phyloP scores from a whole-genome alignment of 805 yeast species.

The Wickerhamomyces chaumierensis region DNA sequence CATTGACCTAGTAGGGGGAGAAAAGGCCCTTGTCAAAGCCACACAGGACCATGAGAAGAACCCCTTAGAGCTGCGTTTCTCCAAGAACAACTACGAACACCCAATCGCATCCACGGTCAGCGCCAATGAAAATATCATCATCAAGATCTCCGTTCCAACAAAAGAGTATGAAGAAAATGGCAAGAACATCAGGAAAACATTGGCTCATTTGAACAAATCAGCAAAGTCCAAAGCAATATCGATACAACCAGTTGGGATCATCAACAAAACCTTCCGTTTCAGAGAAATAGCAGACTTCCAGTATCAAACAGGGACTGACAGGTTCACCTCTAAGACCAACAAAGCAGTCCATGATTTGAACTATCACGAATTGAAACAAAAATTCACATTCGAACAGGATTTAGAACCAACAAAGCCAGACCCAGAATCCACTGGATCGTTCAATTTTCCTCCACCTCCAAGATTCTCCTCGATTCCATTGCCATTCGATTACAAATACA shows the following conservation, averaged over 20 bases:
- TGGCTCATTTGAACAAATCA: constrained; percentile 19
- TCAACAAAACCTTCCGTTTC: constrained; percentile 62
- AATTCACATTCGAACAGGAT: constrained; percentile 25
- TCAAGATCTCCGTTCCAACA: constrained; percentile 54
- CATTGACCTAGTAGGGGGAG: constrained; percentile 60
- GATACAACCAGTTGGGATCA: constrained; percentile 53
- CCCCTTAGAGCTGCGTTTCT: constrained; percentile 29
- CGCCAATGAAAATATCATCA: constrained; percentile 42
- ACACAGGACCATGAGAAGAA: constrained; percentile 19
- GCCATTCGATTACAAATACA: constrained; percentile 71
- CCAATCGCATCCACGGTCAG: constrained; percentile 47
- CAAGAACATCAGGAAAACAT: constrained; percentile 32
- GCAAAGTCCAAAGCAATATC: constrained; percentile 25
- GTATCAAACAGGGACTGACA: constrained; percentile 45
- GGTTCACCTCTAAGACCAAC: constrained; percentile 30
- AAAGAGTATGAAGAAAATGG: constrained; percentile 30
- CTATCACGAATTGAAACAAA: constrained; percentile 25
- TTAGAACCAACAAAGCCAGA: constrained; percentile 23
- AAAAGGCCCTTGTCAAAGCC: constrained; percentile 21
- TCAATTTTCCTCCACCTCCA: constrained; percentile 79
- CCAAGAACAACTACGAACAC: constrained; percentile 35
- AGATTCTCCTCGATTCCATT: constrained; percentile 63
- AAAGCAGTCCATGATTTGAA: constrained; percentile 31
- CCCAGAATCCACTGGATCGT: constrained; percentile 11
- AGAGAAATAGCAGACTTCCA: constrained; percentile 88